Conservation (phyloP, 495 filamentous ascomycete species). For the Aspergillus baeticus region DNA sequence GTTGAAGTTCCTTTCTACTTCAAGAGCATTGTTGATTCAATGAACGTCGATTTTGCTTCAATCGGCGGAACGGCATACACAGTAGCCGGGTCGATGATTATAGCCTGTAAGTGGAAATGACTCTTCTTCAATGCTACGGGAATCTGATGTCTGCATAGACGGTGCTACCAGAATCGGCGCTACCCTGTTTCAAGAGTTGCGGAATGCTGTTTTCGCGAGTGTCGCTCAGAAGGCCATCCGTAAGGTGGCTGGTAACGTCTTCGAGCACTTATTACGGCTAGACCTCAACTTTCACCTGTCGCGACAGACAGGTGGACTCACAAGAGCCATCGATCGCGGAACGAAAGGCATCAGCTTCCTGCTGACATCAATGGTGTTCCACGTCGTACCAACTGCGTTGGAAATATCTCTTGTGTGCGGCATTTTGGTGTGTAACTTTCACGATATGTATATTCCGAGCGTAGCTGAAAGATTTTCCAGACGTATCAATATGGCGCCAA, state of each 20-base stretch:
- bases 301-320: slow-evolving; percentile 91
- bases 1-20: slow-evolving; percentile 99
- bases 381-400: slow-evolving; percentile 88
- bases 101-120: slow-evolving; percentile 61
- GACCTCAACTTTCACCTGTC: slow-evolving; percentile 93
- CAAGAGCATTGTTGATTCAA: slow-evolving; percentile 92
- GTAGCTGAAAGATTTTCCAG: slow-evolving; percentile 38
- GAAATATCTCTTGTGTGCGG: slow-evolving; percentile 96
- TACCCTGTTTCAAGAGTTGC: slow-evolving; percentile 82
- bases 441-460: not conserved
- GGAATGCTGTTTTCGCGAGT: slow-evolving; percentile 94
- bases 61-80: slow-evolving; percentile 84
- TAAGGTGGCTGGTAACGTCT: slow-evolving; percentile 85
- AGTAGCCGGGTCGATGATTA: slow-evolving; percentile 85
- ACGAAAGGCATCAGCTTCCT: slow-evolving; percentile 98
- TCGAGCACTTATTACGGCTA: slow-evolving; percentile 81
- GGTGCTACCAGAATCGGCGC: slow-evolving; percentile 85
- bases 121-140: not conserved
- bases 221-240: slow-evolving; percentile 97
- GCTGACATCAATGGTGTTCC: slow-evolving; percentile 97
- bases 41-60: slow-evolving; percentile 89
- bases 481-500: slow-evolving; percentile 92
- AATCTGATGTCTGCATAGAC: slow-evolving; percentile 49
- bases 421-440: slow-evolving; percentile 55
- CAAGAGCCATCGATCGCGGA: slow-evolving; percentile 90